phyloP scores from a whole-genome alignment of 2,329 filamentous ascomycete species.

The Verticillium nubilum region DNA sequence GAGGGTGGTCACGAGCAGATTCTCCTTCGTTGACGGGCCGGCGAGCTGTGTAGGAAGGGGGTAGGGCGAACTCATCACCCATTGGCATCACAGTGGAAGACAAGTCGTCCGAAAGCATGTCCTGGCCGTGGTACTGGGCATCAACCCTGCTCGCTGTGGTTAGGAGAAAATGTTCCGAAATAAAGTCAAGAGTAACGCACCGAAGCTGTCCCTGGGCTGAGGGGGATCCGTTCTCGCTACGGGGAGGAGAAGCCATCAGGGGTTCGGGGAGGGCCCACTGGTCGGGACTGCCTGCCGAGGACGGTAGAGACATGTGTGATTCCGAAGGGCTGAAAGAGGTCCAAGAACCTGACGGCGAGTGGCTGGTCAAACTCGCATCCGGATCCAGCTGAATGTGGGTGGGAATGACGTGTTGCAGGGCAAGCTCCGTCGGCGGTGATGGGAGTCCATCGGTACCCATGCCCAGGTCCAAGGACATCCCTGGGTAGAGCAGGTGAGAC shows the following conservation, averaged over 20 bases:
- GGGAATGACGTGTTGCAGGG: conserved; percentile 47
- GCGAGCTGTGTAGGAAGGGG: conserved; percentile 36
- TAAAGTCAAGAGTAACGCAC: conserved; percentile 9
- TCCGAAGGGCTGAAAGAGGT: conserved; percentile 16
- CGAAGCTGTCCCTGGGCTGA: conserved; percentile 36
- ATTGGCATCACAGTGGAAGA: conserved; percentile 17
- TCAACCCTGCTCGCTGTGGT: conserved; percentile 23
- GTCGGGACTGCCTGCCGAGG: conserved; percentile 9
- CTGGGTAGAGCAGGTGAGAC: conserved; percentile 45
- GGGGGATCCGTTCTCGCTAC: conserved; percentile 43
- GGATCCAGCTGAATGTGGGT: conserved; percentile 50
- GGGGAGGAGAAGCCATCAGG: conserved; percentile 35
- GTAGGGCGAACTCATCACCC: conserved; percentile 30
- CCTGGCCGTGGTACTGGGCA: conserved; percentile 26
- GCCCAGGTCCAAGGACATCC: conserved; percentile 38
- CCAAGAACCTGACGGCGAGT: conserved; percentile 47
- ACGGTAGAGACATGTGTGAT: conserved; percentile 10
- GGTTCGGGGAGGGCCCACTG: conserved; percentile 23
- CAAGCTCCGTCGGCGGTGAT: conserved; percentile 36
- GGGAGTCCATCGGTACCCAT: conserved; percentile 35
- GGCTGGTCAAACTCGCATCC: conserved; percentile 40
- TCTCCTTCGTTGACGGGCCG: conserved; percentile 48
- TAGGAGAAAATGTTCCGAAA: too few species aligned
- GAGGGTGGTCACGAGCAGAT: conserved; percentile 58
- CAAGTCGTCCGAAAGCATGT: conserved; percentile 14